These are phyloP conservation scores for Pseudogymnoascus sp. DNA, from an alignment of 2,329 filamentous ascomycete species.

Conservation along the genomic window DNA sequence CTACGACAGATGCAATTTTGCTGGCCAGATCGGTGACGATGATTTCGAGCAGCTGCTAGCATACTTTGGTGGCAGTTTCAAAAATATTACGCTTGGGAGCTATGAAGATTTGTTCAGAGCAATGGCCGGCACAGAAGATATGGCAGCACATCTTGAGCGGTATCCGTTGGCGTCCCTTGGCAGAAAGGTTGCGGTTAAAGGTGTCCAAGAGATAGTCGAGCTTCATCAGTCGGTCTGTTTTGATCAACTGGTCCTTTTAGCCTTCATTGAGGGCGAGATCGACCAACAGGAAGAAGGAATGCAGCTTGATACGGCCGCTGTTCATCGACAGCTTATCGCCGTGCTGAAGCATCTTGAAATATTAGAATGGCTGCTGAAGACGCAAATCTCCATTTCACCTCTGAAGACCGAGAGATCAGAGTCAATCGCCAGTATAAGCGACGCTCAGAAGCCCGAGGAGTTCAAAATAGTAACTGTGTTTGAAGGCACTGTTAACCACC, in stretches of 20 bases:
- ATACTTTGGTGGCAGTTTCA: slow-evolving; percentile 61
- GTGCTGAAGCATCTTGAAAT: slow-evolving; percentile 69
- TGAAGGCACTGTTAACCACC: slow-evolving; percentile 55
- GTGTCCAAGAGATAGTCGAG: slow-evolving; percentile 71
- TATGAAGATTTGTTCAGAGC: slow-evolving; percentile 49
- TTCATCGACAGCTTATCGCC: slow-evolving; percentile 65
- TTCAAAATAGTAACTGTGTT: slow-evolving; percentile 50
- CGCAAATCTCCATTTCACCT: slow-evolving; percentile 48
- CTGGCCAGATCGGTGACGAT: slow-evolving; percentile 74
- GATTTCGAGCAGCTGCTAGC: slow-evolving; percentile 66
- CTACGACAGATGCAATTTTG: slow-evolving; percentile 72
- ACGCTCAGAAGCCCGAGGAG: slow-evolving; percentile 41
- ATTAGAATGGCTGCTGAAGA: slow-evolving; percentile 61
- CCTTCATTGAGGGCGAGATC: slow-evolving; percentile 80
- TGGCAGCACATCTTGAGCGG: slow-evolving; percentile 20
- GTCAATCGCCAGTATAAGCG: slow-evolving; percentile 22
- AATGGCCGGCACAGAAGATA: slow-evolving; percentile 37
- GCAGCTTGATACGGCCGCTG: slow-evolving; percentile 61
- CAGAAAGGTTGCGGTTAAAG: slow-evolving; percentile 64
- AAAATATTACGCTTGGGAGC: slow-evolving; percentile 48
- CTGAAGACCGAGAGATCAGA: slow-evolving; percentile 36
- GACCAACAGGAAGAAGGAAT: slow-evolving; percentile 65
- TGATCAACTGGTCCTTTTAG: slow-evolving; percentile 73
- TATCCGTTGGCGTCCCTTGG: slow-evolving; percentile 67
- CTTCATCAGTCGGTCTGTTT: slow-evolving; percentile 69